Conservation (phyloP, 2,329 filamentous ascomycete species). For the Clarireedia hainanense region DNA sequence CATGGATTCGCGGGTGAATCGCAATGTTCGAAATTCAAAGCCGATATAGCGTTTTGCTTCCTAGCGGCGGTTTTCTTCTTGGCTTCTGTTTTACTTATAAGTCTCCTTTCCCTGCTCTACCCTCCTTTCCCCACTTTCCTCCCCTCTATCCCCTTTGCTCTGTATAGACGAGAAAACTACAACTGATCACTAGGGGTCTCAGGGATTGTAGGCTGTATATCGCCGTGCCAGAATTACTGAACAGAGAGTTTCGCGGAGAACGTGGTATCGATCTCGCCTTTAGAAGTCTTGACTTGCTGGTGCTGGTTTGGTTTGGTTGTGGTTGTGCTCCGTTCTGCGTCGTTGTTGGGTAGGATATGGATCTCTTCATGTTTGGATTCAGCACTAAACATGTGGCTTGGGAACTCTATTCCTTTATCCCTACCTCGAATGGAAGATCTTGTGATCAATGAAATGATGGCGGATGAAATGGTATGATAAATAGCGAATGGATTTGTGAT, state of each 20-base stretch:
- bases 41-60: slow-evolving; percentile 33
- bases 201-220: slow-evolving; percentile 10
- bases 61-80: slow-evolving; percentile 21
- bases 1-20: slow-evolving; percentile 73
- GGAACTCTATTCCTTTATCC: too few relatives aligned
- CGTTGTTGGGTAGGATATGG: too few relatives aligned
- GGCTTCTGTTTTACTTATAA: slow-evolving; percentile 16
- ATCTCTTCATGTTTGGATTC: too few relatives aligned
- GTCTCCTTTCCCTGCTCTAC: slow-evolving; percentile 26
- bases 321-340: too few relatives aligned
- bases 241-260: slow-evolving; percentile 1
- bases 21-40: slow-evolving; percentile 62
- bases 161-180: background rate
- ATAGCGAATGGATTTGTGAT: background rate
- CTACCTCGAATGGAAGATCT: background rate
- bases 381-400: too few relatives aligned
- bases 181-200: background rate
- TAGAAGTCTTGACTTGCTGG: background rate
- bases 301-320: too few relatives aligned
- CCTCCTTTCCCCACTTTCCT: slow-evolving; percentile 23
- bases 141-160: slow-evolving; percentile 50
- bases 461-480: background rate
- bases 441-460: background rate
- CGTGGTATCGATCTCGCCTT: slow-evolving; percentile 10
- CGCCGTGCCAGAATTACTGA: background rate